Evolutionary conservation across 352 stramenopile species (phyloP).

Genomic region (Globisporangium paddicum): DNA sequence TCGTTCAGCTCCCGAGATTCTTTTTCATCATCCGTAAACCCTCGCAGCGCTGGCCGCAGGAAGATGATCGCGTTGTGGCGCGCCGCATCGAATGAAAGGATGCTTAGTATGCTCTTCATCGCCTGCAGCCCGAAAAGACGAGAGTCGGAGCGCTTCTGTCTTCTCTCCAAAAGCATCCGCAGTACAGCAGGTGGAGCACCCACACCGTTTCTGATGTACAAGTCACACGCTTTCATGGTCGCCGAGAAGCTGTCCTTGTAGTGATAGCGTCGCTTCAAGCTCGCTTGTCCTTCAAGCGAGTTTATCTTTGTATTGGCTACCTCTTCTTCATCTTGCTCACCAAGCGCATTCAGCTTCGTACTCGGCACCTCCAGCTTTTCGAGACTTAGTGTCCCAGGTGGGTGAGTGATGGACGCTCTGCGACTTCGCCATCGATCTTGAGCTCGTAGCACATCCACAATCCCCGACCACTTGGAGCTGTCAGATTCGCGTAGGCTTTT

Average conservation of each 20-base stretch:
- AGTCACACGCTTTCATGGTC: slow-evolving; percentile 81
- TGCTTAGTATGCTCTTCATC: slow-evolving; percentile 68
- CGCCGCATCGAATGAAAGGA: slow-evolving; percentile 71
- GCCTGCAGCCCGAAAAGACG: slow-evolving; percentile 77
- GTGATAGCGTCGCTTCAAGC: slow-evolving; percentile 22
- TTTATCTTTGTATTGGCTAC: slow-evolving; percentile 6
- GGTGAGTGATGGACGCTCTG: slow-evolving; percentile 40
- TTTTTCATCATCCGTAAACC: slow-evolving; percentile 84
- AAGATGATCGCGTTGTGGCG: slow-evolving; percentile 80
- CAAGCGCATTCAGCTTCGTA: slow-evolving; percentile 8
- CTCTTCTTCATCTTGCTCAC: slow-evolving; percentile 21
- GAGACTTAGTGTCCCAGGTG: not conserved
- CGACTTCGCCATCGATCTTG: slow-evolving; percentile 51
- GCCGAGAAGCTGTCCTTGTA: slow-evolving; percentile 71
- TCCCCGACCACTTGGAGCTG: slow-evolving; percentile 81
- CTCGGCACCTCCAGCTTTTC: slow-evolving; percentile 5
- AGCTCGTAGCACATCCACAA: slow-evolving; percentile 77
- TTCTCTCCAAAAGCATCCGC: slow-evolving; percentile 59
- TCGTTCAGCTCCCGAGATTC: slow-evolving; percentile 77
- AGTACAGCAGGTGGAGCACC: slow-evolving; percentile 80
- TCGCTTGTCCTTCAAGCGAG: slow-evolving; percentile 15
- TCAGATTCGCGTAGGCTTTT: slow-evolving; percentile 69
- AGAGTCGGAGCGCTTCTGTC: slow-evolving; percentile 65
- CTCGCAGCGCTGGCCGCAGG: slow-evolving; percentile 74
- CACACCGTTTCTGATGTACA: slow-evolving; percentile 83